Percentiles rank a stretch among this genome's conserved stretches.
phyloP scores from a whole-genome alignment of 2,329 filamentous ascomycete species.

The Chlorencoelia australis region DNA sequence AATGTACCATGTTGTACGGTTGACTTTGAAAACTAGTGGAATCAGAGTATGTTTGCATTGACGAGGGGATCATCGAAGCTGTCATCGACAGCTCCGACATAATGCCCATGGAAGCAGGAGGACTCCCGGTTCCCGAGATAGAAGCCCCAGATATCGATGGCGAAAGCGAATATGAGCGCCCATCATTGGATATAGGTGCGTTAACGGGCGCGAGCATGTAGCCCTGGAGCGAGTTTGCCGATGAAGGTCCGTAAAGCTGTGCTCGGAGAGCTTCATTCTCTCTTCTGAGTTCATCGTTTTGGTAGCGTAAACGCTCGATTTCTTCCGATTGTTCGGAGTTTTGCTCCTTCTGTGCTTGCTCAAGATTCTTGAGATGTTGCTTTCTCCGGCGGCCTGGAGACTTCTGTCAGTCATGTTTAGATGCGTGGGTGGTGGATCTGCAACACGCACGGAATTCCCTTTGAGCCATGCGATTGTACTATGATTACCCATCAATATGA shows the following conservation, averaged over 20 bases:
- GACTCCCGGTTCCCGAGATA: conserved; percentile 23
- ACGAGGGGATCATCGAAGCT: conserved; percentile 23
- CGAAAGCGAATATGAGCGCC: conserved; percentile 25
- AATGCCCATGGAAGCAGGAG: conserved; percentile 21
- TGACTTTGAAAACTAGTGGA: conserved; percentile 23
- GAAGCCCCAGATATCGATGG: conserved; percentile 26
- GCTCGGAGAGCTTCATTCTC: conserved; percentile 32
- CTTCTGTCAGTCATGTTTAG: conserved; percentile 13
- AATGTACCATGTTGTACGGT: conserved; percentile 28
- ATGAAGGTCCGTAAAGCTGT: conserved; percentile 28
- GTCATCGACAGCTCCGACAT: conserved; percentile 25
- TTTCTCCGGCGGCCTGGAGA: conserved; percentile 33
- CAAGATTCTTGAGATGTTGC: conserved; percentile 34
- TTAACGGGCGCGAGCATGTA: conserved; percentile 19
- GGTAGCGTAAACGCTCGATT: conserved; percentile 31
- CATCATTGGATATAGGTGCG: conserved; percentile 13
- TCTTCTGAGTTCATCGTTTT: conserved; percentile 31
- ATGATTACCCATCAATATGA: conserved; percentile 1
- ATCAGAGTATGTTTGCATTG: conserved; percentile 25
- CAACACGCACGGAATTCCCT: conserved; percentile 33
- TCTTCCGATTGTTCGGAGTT: conserved; percentile 31
- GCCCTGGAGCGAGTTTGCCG: conserved; percentile 18
- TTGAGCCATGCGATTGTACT: conserved; percentile 35
- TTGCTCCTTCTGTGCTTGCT: conserved; percentile 32
- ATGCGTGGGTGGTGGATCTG: conserved; percentile 1